Percentiles rank a stretch among this genome's conserved stretches.
These are phyloP conservation scores for Myxozyma sirexii DNA, from an alignment of 805 yeast species.

Conservation along the genomic window DNA sequence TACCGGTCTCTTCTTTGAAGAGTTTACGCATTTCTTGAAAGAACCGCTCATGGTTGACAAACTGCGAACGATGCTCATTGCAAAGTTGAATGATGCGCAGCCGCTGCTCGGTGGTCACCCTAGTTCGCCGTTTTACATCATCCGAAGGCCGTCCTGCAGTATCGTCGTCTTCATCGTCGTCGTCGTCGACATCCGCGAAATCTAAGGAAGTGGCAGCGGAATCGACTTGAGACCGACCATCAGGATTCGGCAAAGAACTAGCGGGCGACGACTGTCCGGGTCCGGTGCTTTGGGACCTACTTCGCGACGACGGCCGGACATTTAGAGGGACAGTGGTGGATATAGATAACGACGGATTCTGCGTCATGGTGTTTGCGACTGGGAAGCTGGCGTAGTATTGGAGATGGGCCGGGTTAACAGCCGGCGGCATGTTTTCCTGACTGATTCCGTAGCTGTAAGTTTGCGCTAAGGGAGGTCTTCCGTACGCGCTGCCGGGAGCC, in stretches of 20 bases:
- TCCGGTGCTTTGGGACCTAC: not conserved
- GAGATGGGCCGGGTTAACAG: not conserved
- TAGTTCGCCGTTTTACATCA: not conserved
- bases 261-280: not conserved
- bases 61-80: not conserved
- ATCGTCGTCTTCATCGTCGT: not conserved
- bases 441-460: too few species aligned
- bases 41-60: not conserved
- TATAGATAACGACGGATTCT: not conserved
- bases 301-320: not conserved
- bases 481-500: not conserved
- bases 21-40: not conserved
- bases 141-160: not conserved
- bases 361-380: not conserved
- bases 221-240: too few species aligned
- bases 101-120: not conserved
- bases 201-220: too few species aligned
- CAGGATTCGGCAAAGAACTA: not conserved
- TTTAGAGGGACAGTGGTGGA: not conserved
- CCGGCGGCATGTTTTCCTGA: too few species aligned
- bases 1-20: not conserved
- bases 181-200: not conserved
- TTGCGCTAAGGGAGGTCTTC: not conserved
- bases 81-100: slow-evolving; percentile 1
- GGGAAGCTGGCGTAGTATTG: not conserved